phyloP scores from a whole-genome alignment of 2,329 filamentous ascomycete species.

The Colletotrichum sansevieriae region DNA sequence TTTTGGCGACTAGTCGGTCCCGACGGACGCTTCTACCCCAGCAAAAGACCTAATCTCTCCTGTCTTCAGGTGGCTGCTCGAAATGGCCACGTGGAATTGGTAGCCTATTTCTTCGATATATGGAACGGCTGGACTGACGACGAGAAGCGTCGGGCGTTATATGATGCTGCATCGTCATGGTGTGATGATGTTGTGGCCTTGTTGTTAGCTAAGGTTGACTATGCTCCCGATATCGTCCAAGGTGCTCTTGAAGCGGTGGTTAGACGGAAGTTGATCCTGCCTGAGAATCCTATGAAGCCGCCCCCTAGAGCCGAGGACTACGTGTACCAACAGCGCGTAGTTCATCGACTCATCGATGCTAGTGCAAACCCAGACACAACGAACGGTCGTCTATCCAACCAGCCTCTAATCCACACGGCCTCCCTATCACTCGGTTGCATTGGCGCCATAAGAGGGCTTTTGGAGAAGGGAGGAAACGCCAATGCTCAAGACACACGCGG shows the following conservation, averaged over 20 bases:
- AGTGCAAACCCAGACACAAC: constrained; percentile 27
- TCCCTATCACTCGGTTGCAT: constrained; percentile 18
- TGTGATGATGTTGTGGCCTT: constrained; percentile 26
- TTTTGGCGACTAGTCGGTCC: constrained; percentile 29
- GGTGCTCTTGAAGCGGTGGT: constrained; percentile 27
- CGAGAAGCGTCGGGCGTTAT: constrained; percentile 14
- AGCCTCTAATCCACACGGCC: constrained; percentile 25
- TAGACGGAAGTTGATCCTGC: constrained; percentile 21
- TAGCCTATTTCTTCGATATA: constrained; percentile 19
- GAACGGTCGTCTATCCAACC: constrained; percentile 6
- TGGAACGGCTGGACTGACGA: constrained; percentile 26
- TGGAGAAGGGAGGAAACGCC: constrained; percentile 32
- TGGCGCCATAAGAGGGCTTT: constrained; percentile 28
- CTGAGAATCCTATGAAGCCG: constrained; percentile 29
- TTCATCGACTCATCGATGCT: constrained; percentile 30
- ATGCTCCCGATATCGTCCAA: constrained; percentile 10
- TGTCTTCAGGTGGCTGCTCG: constrained; percentile 36
- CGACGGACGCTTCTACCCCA: constrained; percentile 26
- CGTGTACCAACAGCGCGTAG: constrained; percentile 27
- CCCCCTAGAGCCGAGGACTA: constrained; percentile 14
- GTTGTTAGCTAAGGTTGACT: constrained; percentile 24
- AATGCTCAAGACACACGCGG: constrained; percentile 23
- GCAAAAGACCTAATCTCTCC: constrained; percentile 19
- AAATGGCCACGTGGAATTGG: constrained; percentile 22
- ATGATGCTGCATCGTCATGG: constrained; percentile 23